Evolutionary conservation across 306 rosid species (phyloP).

Genomic region (Fragaria iinumae): DNA sequence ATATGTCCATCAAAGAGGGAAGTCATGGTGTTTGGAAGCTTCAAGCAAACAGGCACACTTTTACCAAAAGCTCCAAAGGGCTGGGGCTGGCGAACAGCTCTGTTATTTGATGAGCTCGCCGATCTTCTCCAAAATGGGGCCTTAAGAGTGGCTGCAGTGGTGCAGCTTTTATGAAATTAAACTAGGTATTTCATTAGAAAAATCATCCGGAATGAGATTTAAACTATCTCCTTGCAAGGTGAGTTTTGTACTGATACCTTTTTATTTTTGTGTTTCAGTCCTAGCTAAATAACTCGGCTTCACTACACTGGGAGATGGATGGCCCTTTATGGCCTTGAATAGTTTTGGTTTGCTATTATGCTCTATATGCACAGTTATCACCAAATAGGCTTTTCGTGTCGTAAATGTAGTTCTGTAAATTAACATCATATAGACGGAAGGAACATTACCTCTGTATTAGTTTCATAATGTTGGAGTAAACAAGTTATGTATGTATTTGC

Average conservation of each 20-base stretch:
- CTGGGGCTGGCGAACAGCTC: conserved; percentile 99
- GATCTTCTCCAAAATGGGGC: conserved; percentile 94
- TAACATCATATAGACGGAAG: background rate
- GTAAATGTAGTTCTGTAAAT: background rate
- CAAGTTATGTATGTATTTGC: background rate
- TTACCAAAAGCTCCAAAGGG: conserved; percentile 97
- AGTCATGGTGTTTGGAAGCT: conserved; percentile 85
- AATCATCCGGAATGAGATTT: background rate
- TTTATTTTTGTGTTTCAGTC: conserved; percentile 7
- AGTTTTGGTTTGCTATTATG: background rate
- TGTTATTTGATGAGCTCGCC: conserved; percentile 76
- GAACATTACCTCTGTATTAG: background rate
- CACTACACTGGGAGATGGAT: background rate
- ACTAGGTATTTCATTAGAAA: conserved; percentile 19
- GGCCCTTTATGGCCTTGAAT: background rate
- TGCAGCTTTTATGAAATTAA: conserved; percentile 70
- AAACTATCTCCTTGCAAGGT: conserved; percentile 21
- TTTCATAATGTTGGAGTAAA: background rate
- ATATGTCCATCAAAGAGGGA: conserved; percentile 94
- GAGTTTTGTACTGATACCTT: background rate
- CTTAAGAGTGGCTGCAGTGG: conserved; percentile 79
- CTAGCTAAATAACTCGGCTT: background rate
- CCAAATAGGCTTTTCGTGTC: background rate
- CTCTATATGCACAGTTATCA: background rate
- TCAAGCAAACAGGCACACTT: conserved; percentile 92